These are phyloP conservation scores for Trichoderma asperelloides DNA, from an alignment of 495 filamentous ascomycete genomes.

Conservation along the genomic window DNA sequence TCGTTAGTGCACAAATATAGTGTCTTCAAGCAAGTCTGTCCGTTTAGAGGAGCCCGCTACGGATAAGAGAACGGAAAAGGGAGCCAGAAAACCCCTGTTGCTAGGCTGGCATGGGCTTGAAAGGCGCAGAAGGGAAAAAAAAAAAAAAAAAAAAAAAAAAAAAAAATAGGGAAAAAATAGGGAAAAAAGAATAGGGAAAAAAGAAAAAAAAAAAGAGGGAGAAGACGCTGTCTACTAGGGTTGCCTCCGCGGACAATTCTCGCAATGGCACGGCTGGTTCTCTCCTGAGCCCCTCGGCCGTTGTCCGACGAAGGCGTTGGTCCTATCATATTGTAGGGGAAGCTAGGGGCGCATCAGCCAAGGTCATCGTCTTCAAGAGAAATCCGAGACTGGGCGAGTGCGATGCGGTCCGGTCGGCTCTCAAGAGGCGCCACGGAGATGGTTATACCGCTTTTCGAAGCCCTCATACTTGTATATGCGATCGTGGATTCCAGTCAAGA, in stretches of 20 bases:
- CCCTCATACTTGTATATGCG: background rate
- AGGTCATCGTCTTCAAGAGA: background rate
- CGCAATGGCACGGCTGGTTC: background rate
- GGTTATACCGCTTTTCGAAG: background rate
- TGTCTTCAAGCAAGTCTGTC: too few relatives aligned
- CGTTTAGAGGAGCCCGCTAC: too few relatives aligned
- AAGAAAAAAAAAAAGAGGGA: too few relatives aligned
- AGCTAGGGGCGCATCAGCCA: constrained; percentile 3
- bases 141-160: too few relatives aligned
- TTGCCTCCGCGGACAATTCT: background rate
- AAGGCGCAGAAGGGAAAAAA: too few relatives aligned
- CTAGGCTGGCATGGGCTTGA: background rate
- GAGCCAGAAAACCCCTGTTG: background rate
- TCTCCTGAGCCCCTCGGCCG: background rate
- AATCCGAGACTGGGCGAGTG: background rate
- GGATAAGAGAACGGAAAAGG: background rate
- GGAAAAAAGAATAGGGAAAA: too few relatives aligned
- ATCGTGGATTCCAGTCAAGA: background rate
- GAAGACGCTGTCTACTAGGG: background rate
- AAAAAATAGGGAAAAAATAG: too few relatives aligned
- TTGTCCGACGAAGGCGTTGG: constrained; percentile 3
- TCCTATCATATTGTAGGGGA: background rate
- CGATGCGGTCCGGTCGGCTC: background rate
- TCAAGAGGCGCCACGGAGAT: background rate
- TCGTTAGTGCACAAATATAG: too few relatives aligned